A percentile compares a stretch with the other conserved stretches of the same genome.
Evolutionary conservation across 2,329 filamentous ascomycete species (phyloP).

Genomic region (Microcyclospora pomicola): DNA sequence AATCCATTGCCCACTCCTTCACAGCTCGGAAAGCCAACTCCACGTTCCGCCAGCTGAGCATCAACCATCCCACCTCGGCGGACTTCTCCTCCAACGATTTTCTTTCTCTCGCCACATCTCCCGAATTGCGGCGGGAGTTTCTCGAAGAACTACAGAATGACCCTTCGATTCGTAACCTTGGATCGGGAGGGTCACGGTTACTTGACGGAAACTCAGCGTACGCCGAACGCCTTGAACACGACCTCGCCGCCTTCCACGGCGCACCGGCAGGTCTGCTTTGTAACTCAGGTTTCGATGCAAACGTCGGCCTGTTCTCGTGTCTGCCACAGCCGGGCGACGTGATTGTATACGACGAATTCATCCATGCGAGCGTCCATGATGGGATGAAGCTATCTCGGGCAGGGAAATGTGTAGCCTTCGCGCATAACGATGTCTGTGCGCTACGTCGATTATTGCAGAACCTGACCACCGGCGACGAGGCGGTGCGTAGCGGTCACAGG

Average conservation of each 20-base stretch:
- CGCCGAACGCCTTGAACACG: constrained; percentile 43
- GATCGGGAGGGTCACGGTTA: constrained; percentile 47
- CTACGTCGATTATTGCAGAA: constrained; percentile 20
- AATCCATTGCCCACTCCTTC: constrained; percentile 17
- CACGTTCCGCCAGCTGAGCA: constrained; percentile 35
- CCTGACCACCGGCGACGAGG: constrained; percentile 17
- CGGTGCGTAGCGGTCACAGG: constrained; percentile 24
- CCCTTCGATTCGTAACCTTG: constrained; percentile 26
- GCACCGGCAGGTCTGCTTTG: constrained; percentile 45
- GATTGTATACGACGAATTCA: constrained; percentile 59
- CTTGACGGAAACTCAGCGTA: constrained; percentile 52
- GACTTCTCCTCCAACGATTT: constrained; percentile 58
- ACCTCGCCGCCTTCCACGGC: constrained; percentile 47
- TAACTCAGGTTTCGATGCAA: constrained; percentile 42
- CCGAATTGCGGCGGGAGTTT: constrained; percentile 34
- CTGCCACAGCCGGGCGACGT: constrained; percentile 34
- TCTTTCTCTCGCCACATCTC: constrained; percentile 41
- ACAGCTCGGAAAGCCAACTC: constrained; percentile 29
- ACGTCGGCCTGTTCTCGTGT: constrained; percentile 33
- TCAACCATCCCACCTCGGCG: constrained; percentile 24
- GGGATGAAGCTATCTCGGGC: constrained; percentile 57
- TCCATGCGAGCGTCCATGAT: constrained; percentile 68
- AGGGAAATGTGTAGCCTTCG: constrained; percentile 34
- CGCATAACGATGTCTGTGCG: constrained; percentile 40
- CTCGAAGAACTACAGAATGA: constrained; percentile 31